Evolutionary conservation across 23 red algal genomes (phyloP).

Genomic region (Rhodosorus marinus): DNA sequence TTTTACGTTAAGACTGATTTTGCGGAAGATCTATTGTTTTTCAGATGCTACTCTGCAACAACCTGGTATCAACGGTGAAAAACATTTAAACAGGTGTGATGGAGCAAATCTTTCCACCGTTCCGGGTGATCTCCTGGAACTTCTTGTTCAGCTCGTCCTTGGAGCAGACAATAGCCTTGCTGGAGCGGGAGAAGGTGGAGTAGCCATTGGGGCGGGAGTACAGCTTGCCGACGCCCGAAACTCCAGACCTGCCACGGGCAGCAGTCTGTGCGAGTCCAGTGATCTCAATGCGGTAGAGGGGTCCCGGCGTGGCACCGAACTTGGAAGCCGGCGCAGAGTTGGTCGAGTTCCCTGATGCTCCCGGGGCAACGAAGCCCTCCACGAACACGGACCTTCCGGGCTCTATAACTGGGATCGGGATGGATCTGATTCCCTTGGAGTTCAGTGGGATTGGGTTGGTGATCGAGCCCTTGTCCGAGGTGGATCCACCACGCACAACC

Average conservation of each 20-base stretch:
- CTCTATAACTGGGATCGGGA: constrained; percentile 40
- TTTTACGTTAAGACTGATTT: too few species aligned
- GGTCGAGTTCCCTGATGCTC: too few species aligned
- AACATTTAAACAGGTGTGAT: constrained; percentile 37
- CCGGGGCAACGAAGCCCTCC: too few species aligned
- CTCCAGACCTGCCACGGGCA: constrained; percentile 20
- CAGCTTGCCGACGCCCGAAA: constrained; percentile 36
- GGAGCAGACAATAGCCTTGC: constrained; percentile 36
- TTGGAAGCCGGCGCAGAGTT: too few species aligned
- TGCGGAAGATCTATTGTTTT: too few species aligned
- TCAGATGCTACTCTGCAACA: too few species aligned
- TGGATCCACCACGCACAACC: constrained; percentile 38
- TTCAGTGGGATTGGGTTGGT: constrained; percentile 58
- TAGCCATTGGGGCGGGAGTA: constrained; percentile 48
- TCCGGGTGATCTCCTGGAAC: constrained; percentile 60
- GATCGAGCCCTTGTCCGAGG: constrained; percentile 67
- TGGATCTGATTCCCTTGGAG: constrained; percentile 30
- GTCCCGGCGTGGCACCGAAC: constrained; percentile 8
- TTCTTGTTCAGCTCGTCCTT: constrained; percentile 41
- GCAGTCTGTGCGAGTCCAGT: constrained; percentile 29
- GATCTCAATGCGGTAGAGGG: constrained; percentile 75
- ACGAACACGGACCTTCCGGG: constrained; percentile 47
- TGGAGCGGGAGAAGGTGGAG: constrained; percentile 51
- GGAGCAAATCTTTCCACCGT: constrained; percentile 57
- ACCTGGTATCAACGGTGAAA: too few species aligned